phyloP scores from a whole-genome alignment of 495 filamentous ascomycete genomes.

The Xylaria venustula region DNA sequence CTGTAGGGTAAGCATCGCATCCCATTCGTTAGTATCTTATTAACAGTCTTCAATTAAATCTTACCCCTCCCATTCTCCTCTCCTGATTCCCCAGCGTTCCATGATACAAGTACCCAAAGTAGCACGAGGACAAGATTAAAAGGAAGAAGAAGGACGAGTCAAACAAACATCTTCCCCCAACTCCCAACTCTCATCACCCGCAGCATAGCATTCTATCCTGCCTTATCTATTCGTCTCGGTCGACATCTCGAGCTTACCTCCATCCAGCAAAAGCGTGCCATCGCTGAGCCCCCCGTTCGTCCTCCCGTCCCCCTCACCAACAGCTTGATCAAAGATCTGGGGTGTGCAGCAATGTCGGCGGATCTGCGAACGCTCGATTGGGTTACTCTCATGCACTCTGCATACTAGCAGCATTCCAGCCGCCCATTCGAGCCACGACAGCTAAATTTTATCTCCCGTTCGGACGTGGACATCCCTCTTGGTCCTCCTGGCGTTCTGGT shows the following conservation, averaged over 20 bases:
- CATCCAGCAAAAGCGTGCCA: too few relatives aligned
- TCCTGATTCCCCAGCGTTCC: too few relatives aligned
- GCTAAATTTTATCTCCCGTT: conserved; percentile 25
- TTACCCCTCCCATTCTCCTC: background rate
- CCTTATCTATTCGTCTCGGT: background rate
- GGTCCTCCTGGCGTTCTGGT: background rate
- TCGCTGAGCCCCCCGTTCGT: background rate
- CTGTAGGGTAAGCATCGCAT: too few relatives aligned
- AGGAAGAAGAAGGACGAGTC: too few relatives aligned
- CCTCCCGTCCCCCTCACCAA: background rate
- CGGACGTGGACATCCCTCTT: conserved; percentile 26
- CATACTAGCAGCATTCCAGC: conserved; percentile 48
- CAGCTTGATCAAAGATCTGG: conserved; percentile 16
- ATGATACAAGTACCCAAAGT: too few relatives aligned
- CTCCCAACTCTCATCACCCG: background rate
- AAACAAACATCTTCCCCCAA: too few relatives aligned
- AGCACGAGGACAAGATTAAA: too few relatives aligned
- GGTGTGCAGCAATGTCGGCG: conserved; percentile 22
- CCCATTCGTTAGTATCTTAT: too few relatives aligned
- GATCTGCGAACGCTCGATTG: conserved; percentile 47
- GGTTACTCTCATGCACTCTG: conserved; percentile 50
- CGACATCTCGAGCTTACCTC: background rate
- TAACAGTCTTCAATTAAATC: too few relatives aligned
- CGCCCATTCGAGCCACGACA: conserved; percentile 65
- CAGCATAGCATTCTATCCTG: background rate